phyloP scores from a whole-genome alignment of 805 yeast genomes.

The Hanseniaspora pseudoguilliermondii region DNA sequence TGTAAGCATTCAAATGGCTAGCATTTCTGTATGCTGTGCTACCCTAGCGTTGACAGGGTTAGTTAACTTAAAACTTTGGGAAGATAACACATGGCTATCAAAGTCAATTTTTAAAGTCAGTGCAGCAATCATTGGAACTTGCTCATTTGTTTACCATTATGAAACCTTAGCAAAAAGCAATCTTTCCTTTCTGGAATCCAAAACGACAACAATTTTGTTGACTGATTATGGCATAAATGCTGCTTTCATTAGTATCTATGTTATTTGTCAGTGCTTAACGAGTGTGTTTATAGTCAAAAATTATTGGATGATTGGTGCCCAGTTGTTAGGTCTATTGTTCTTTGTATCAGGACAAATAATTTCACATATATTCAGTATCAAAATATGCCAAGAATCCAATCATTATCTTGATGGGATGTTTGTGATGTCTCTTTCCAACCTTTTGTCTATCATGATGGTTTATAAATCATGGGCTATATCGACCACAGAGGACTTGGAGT shows the following conservation, averaged over 20 bases:
- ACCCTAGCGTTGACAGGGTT: slow-evolving; percentile 61
- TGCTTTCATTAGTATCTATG: slow-evolving; percentile 46
- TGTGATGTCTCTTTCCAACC: slow-evolving; percentile 67
- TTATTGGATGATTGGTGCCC: slow-evolving; percentile 86
- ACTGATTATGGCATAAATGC: slow-evolving; percentile 64
- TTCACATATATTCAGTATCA: slow-evolving; percentile 52
- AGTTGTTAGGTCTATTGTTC: slow-evolving; percentile 54
- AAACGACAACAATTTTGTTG: slow-evolving; percentile 50
- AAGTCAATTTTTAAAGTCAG: slow-evolving; percentile 43
- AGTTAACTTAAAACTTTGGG: slow-evolving; percentile 82
- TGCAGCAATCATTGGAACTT: slow-evolving; percentile 45
- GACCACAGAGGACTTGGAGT: slow-evolving; percentile 88
- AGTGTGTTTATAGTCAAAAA: slow-evolving; percentile 57
- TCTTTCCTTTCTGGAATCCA: neutral
- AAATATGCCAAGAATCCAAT: slow-evolving; percentile 55
- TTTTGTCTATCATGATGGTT: slow-evolving; percentile 83
- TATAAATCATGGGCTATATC: slow-evolving; percentile 95
- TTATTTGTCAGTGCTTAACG: slow-evolving; percentile 54
- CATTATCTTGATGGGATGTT: slow-evolving; percentile 88
- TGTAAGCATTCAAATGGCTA: slow-evolving; percentile 68
- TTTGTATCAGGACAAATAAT: slow-evolving; percentile 72
- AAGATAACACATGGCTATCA: slow-evolving; percentile 70
- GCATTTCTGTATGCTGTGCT: slow-evolving; percentile 60
- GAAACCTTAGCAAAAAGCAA: slow-evolving; percentile 34
- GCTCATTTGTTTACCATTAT: slow-evolving; percentile 61